Base-by-base conservation (phyloP, 495 filamentous ascomycete species). In the Elasticomyces elasticus region DNA sequence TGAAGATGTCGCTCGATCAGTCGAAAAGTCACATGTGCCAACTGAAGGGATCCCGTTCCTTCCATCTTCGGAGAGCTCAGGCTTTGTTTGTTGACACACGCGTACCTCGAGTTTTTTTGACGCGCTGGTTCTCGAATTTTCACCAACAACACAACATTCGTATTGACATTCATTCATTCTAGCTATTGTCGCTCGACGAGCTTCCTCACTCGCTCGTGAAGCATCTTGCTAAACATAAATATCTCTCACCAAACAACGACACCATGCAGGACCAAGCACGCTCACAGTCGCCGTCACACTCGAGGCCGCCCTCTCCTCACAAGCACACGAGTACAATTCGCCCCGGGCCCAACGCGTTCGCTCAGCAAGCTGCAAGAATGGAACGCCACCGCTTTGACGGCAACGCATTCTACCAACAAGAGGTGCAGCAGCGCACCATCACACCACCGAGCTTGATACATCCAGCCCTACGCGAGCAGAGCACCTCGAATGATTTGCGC, bases 341-440 rank as follows among this genome's bases (percentile, higher is more conserved):
- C 1, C 60, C 62, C 5, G 51, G 55, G 10, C 48, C 56, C 9
- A 64, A 62, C 53, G 56, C 62, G 5, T 64, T 64, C 35, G 55
- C 52, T n/a, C 52, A 51, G 46, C 54, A 62, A 30, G 50, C 48
- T 15, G 50, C 45, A 15, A 45, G 42, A 22, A 26, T 54, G 23
- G 44, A 62, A 19, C 43, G 41, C 5, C 49, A 64, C 41, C 58
- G 59, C 12, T 38, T 53, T 13, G 23, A 56, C 15, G 49, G 56
- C 43, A 64, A 64, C 41, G 60, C 60, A 12, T 63, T 63, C 49
- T 63, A 60, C 37, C 60, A 63, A 38, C 52, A 60, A 38, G 52
- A 63, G 28, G 28, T 50, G 11, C 31, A 59, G 19, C 52, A 47
- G 35, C 59, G 59, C 24, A 51, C 28, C 1, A 23, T 20, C 35